A percentile compares a stretch with the other conserved stretches of the same genome.
Conservation (phyloP, 2,329 filamentous ascomycete genomes). For the Fusarium sp. region DNA sequence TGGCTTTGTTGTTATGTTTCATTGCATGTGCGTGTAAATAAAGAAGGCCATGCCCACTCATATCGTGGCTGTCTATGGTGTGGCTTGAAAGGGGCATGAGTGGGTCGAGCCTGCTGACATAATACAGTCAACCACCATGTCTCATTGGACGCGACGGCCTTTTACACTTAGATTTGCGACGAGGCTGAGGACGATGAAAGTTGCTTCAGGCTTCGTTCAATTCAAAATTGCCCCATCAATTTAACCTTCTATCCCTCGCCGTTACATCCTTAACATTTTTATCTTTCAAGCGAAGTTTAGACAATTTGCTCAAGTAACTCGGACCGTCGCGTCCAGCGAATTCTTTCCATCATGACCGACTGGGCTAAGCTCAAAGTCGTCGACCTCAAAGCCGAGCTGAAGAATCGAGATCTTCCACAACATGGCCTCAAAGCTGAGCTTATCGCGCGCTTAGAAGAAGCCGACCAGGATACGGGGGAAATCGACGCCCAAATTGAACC, state of each 20-base stretch:
- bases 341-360: slow-evolving; percentile 60
- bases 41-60: background rate
- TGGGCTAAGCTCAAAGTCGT: slow-evolving; percentile 76
- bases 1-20: slow-evolving; percentile 15
- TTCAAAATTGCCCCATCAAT: slow-evolving; percentile 13
- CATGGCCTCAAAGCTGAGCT: slow-evolving; percentile 80
- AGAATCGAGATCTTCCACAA: slow-evolving; percentile 75
- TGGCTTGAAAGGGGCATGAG: slow-evolving; percentile 8
- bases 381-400: slow-evolving; percentile 81
- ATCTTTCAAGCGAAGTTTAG: background rate
- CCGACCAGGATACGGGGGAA: slow-evolving; percentile 30
- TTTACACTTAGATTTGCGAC: slow-evolving; percentile 43
- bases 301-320: slow-evolving; percentile 1
- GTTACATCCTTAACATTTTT: too few species aligned
- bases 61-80: slow-evolving; percentile 19
- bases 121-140: background rate
- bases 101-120: slow-evolving; percentile 39
- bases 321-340: slow-evolving; percentile 18
- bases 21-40: background rate
- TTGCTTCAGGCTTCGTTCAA: slow-evolving; percentile 13
- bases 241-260: background rate
- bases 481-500: slow-evolving; percentile 15
- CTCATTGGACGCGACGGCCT: slow-evolving; percentile 36
- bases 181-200: slow-evolving; percentile 39
- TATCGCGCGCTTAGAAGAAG: slow-evolving; percentile 69